Percentiles rank a stretch among this genome's conserved stretches.
These are phyloP conservation scores for Drechslerella dactyloides DNA, from an alignment of 2,329 filamentous ascomycete species.

Conservation along the genomic window DNA sequence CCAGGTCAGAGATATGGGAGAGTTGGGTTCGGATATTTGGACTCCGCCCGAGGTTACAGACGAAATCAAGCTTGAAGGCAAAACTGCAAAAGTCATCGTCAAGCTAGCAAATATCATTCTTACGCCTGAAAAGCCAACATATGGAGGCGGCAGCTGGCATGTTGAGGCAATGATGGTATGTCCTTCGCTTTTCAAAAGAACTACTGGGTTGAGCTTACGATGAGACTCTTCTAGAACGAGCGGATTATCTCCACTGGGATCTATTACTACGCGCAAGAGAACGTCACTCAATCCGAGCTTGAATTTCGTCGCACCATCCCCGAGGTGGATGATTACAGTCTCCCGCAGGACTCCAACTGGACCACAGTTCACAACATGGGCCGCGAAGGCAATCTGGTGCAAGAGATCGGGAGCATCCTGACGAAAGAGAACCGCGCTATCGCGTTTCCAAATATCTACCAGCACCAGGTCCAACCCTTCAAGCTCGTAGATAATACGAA, in stretches of 20 bases:
- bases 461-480: constrained; percentile 45
- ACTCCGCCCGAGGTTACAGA: constrained; percentile 3
- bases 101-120: constrained; percentile 69
- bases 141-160: constrained; percentile 65
- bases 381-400: constrained; percentile 19
- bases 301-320: constrained; percentile 61
- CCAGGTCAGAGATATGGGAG: constrained; percentile 30
- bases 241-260: constrained; percentile 69
- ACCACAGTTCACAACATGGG: constrained; percentile 30
- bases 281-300: constrained; percentile 65
- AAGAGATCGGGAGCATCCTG: constrained; percentile 37
- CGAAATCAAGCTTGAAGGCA: constrained; percentile 49
- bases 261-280: constrained; percentile 68
- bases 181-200: no score
- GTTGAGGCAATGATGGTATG: constrained; percentile 62
- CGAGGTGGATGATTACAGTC: constrained; percentile 17
- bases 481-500: constrained; percentile 43
- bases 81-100: constrained; percentile 68
- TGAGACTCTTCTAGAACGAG: constrained; percentile 62
- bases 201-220: background rate
- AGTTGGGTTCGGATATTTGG: background rate
- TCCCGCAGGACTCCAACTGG: constrained; percentile 38
- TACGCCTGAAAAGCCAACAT: constrained; percentile 63
- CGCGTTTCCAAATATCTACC: constrained; percentile 45
- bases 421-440: constrained; percentile 36